Evolutionary conservation across 2,329 filamentous ascomycete genomes (phyloP).

Genomic region (Diaporthe capsici): DNA sequence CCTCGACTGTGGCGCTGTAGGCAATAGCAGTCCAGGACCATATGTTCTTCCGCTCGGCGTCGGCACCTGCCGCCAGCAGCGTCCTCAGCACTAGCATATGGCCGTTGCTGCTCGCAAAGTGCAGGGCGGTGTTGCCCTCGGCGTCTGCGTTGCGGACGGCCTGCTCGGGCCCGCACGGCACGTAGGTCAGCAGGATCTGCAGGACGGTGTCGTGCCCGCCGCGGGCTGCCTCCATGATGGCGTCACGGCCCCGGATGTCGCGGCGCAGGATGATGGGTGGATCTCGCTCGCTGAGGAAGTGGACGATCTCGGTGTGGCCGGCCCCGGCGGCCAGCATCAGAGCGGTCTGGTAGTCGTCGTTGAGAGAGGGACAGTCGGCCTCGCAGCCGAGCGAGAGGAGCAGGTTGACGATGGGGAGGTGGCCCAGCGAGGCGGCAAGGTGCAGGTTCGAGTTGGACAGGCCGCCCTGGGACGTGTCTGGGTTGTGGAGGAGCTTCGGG

Average conservation of each 20-base stretch:
- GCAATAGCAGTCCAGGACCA: slow-evolving; percentile 88
- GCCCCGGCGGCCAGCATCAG: slow-evolving; percentile 82
- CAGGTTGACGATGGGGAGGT: slow-evolving; percentile 76
- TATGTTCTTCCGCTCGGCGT: slow-evolving; percentile 78
- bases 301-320: slow-evolving; percentile 81
- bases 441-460: slow-evolving; percentile 89
- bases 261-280: slow-evolving; percentile 73
- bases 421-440: slow-evolving; percentile 81
- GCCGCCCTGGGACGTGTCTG: slow-evolving; percentile 76
- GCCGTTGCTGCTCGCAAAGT: slow-evolving; percentile 87
- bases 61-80: slow-evolving; percentile 83
- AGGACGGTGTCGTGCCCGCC: slow-evolving; percentile 75
- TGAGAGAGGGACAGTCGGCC: slow-evolving; percentile 75
- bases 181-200: slow-evolving; percentile 75
- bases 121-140: slow-evolving; percentile 87
- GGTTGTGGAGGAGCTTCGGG: slow-evolving; percentile 81
- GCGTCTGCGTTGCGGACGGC: slow-evolving; percentile 73
- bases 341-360: slow-evolving; percentile 84
- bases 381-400: slow-evolving; percentile 85
- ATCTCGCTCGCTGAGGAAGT: slow-evolving; percentile 76
- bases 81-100: slow-evolving; percentile 83
- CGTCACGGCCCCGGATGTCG: slow-evolving; percentile 79
- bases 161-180: slow-evolving; percentile 65
- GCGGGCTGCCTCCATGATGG: slow-evolving; percentile 75
- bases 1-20: slow-evolving; percentile 85